phyloP scores from a whole-genome alignment of 352 stramenopile species.

The Pseudoperonospora humuli region DNA sequence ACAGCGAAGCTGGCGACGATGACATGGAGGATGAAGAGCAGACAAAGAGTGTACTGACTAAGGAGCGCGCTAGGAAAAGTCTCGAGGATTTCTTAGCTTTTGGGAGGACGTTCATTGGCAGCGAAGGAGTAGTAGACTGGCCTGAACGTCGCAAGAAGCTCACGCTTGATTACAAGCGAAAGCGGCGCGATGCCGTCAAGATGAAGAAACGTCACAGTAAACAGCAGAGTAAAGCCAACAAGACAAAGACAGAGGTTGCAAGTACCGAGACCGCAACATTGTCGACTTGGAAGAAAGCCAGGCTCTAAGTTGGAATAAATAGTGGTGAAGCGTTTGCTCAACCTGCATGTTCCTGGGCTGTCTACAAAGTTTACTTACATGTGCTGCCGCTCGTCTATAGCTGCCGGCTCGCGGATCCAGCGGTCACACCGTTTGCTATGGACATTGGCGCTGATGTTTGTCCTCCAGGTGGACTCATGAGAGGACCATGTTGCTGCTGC shows the following conservation, averaged over 20 bases:
- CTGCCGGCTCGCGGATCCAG: slow-evolving; percentile 1
- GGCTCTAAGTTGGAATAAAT: slow-evolving; percentile 35
- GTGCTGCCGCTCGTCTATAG: slow-evolving; percentile 14
- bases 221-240: slow-evolving; percentile 31
- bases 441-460: slow-evolving; percentile 1
- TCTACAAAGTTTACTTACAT: slow-evolving; percentile 27
- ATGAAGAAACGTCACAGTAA: slow-evolving; percentile 68
- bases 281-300: slow-evolving; percentile 26
- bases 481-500: slow-evolving; percentile 11
- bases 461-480: slow-evolving; percentile 1
- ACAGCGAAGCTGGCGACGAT: slow-evolving; percentile 36
- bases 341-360: slow-evolving; percentile 18
- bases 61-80: slow-evolving; percentile 32
- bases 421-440: slow-evolving; percentile 11
- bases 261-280: not conserved
- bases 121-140: slow-evolving; percentile 33
- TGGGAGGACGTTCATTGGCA: slow-evolving; percentile 38
- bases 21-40: slow-evolving; percentile 16
- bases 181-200: slow-evolving; percentile 67
- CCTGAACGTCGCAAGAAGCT: slow-evolving; percentile 58
- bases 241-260: slow-evolving; percentile 13
- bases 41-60: slow-evolving; percentile 11
- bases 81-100: slow-evolving; percentile 63
- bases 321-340: slow-evolving; percentile 13
- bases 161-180: slow-evolving; percentile 76